Evolutionary conservation across 495 filamentous ascomycete species (phyloP).

Genomic region (Talaromyces trachyspermus): DNA sequence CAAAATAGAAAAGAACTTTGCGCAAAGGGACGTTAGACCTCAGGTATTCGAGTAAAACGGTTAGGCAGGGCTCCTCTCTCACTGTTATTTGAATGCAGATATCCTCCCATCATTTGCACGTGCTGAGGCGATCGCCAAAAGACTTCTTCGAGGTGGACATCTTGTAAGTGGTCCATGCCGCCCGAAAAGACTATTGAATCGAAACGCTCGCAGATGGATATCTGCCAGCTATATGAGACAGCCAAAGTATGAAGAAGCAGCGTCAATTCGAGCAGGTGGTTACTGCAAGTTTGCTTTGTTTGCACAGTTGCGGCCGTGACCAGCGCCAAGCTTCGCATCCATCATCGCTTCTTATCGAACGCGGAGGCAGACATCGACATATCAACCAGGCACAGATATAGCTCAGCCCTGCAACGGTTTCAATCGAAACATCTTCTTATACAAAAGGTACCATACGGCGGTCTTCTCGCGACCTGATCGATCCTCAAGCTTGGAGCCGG

Average conservation of each 20-base stretch:
- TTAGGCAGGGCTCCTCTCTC: conserved; percentile 8
- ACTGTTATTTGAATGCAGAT: conserved; percentile 44
- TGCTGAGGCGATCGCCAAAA: conserved; percentile 60
- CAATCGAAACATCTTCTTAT: background rate
- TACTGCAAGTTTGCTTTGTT: conserved; percentile 27
- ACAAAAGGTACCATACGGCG: background rate
- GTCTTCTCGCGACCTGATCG: background rate
- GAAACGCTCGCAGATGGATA: no score
- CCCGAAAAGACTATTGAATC: background rate
- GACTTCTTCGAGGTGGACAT: conserved; percentile 67
- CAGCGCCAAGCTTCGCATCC: conserved; percentile 5
- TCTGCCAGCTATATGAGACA: no score
- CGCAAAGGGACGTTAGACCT: no score
- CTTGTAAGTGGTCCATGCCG: conserved; percentile 37
- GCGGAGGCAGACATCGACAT: background rate
- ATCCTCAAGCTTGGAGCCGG: no score
- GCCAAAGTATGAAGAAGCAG: no score
- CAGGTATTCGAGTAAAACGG: no score
- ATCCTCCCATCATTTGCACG: conserved; percentile 52
- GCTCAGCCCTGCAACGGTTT: no score
- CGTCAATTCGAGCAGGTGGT: no score
- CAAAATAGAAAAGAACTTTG: conserved; percentile 86
- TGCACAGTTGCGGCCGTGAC: conserved; percentile 19
- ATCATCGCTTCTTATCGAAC: background rate
- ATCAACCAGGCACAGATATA: no score